A percentile compares a stretch with the other conserved stretches of the same genome.
phyloP scores from a whole-genome alignment of 192 early-diverging fungal species.

The Chytriomyces sp. region DNA sequence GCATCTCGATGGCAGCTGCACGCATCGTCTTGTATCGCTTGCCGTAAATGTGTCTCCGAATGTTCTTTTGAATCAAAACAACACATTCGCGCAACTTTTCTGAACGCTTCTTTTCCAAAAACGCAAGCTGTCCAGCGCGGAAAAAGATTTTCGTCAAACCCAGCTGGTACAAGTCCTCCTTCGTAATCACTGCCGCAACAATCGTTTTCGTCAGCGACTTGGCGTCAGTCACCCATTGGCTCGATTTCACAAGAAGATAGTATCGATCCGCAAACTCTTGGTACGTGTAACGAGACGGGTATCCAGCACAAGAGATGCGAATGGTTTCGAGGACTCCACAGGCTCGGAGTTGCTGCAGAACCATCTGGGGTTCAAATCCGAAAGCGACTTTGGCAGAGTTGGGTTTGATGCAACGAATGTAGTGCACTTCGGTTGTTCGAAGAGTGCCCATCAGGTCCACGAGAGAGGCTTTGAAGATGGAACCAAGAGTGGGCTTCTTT shows the following conservation, averaged over 20 bases:
- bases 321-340: constrained; percentile 99
- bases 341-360: constrained; percentile 86
- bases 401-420: constrained; percentile 97
- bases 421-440: constrained; percentile 81
- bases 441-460: constrained; percentile 91
- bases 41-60: constrained; percentile 67
- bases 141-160: constrained; percentile 98
- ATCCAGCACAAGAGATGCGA: constrained; percentile 96
- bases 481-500: constrained; percentile 85
- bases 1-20: constrained; percentile 65
- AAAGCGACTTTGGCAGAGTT: constrained; percentile 90
- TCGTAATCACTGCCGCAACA: constrained; percentile 70
- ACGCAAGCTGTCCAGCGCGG: constrained; percentile 92
- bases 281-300: constrained; percentile 84
- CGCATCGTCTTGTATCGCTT: constrained; percentile 45
- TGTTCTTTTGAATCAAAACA: constrained; percentile 87
- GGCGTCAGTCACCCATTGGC: constrained; percentile 61
- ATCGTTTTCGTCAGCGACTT: constrained; percentile 52
- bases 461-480: constrained; percentile 77
- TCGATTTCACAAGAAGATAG: constrained; percentile 60
- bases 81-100: constrained; percentile 72
- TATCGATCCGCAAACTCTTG: constrained; percentile 90
- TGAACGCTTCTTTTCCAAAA: constrained; percentile 85
- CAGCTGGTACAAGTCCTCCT: constrained; percentile 89
- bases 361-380: constrained; percentile 88